Conservation (phyloP, 805 yeast species). For the Ascoidea rubescens region DNA sequence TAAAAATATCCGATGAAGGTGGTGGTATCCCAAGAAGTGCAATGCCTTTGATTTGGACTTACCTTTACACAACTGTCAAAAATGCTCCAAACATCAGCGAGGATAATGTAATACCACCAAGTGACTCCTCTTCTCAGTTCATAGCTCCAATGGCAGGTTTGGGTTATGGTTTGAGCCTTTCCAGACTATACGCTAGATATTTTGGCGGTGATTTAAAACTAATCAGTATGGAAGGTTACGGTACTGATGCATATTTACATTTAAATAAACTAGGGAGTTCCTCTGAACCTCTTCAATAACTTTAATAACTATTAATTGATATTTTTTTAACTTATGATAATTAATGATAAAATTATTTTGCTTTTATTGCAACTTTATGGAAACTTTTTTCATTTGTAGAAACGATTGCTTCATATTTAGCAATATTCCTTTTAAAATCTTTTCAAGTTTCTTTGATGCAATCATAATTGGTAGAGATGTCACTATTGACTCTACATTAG, state of each 20-base stretch:
- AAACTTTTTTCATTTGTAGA: no score
- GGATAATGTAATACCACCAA: constrained; percentile 24
- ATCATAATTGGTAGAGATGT: no score
- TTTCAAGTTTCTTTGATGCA: no score
- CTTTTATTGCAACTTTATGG: no score
- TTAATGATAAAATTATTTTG: no score
- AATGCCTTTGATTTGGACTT: constrained; percentile 80
- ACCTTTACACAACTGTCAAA: constrained; percentile 78
- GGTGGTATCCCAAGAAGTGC: constrained; percentile 85
- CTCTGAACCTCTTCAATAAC: constrained; percentile 7
- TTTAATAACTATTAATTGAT: no score
- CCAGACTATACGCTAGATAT: constrained; percentile 75
- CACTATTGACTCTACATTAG: no score
- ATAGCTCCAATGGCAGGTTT: constrained; percentile 91
- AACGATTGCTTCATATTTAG: no score
- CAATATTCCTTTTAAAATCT: no score
- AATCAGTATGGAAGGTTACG: constrained; percentile 88
- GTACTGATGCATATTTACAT: constrained; percentile 85
- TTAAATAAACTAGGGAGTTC: constrained; percentile 30
- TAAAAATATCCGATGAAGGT: constrained; percentile 85
- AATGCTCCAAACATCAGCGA: constrained; percentile 53
- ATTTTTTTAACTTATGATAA: no score
- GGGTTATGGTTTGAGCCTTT: constrained; percentile 83
- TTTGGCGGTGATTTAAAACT: constrained; percentile 84
- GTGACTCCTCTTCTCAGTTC: constrained; percentile 38